phyloP scores from a whole-genome alignment of 2,329 filamentous ascomycete species.

The Xylariales sp. region DNA sequence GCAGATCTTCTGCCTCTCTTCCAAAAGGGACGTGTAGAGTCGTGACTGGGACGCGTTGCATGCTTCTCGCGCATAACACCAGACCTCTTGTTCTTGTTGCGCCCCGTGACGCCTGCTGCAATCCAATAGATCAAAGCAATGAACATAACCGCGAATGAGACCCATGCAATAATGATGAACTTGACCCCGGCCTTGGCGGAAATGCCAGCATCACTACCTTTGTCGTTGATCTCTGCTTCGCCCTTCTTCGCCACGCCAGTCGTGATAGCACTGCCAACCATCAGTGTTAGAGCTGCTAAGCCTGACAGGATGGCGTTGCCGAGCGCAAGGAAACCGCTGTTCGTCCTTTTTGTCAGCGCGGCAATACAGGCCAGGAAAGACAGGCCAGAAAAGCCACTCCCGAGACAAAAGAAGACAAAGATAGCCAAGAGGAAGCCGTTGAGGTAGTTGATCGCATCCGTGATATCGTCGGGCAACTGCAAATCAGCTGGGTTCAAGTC shows the following conservation, averaged over 20 bases:
- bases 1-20: no score
- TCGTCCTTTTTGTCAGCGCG: conserved; percentile 21
- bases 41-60: no score
- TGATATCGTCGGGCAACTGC: conserved; percentile 39
- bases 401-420: conserved; percentile 45
- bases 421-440: conserved; percentile 43
- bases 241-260: conserved; percentile 37
- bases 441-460: conserved; percentile 43
- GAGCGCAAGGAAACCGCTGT: conserved; percentile 19
- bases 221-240: conserved; percentile 35
- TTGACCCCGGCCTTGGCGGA: conserved; percentile 36
- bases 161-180: conserved; percentile 44
- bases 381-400: conserved; percentile 36
- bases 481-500: conserved; percentile 40
- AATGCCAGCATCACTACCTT: conserved; percentile 40
- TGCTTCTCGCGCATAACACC: no score
- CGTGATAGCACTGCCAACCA: conserved; percentile 38
- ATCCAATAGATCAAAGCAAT: conserved; percentile 36
- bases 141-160: conserved; percentile 41
- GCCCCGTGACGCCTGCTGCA: conserved; percentile 1
- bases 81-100: background rate
- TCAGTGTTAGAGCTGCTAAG: conserved; percentile 32
- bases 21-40: no score
- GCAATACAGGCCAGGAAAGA: conserved; percentile 35
- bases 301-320: conserved; percentile 33